Conservation (phyloP, 768 basidiomycete genomes). For the Podaxis mareebaensis region DNA sequence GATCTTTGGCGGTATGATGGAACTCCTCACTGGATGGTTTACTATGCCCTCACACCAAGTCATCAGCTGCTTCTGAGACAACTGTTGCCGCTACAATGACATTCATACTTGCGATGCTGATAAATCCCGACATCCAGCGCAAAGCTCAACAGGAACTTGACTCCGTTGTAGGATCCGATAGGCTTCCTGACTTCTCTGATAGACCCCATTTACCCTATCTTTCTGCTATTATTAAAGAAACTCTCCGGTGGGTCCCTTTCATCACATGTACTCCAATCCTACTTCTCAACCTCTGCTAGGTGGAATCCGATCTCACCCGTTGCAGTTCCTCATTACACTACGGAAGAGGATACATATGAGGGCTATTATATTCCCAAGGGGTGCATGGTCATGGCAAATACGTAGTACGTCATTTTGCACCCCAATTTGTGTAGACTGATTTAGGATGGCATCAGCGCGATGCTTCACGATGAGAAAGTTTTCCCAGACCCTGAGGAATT, state of each 20-base stretch:
- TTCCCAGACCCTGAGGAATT: conserved; percentile 23
- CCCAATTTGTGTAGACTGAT: background rate
- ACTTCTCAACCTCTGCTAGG: background rate
- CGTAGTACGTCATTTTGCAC: background rate
- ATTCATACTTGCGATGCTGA: conserved; percentile 12
- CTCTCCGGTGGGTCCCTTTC: conserved; percentile 17
- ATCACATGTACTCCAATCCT: background rate
- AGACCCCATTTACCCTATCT: conserved; percentile 19
- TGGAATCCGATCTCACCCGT: background rate
- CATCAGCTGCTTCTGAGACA: background rate
- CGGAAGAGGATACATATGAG: background rate
- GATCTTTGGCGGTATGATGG: background rate
- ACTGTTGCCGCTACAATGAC: background rate
- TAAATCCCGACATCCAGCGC: conserved; percentile 16
- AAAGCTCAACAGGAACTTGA: conserved; percentile 28
- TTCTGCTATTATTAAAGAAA: conserved; percentile 22
- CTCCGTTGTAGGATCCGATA: conserved; percentile 15
- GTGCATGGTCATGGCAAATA: background rate
- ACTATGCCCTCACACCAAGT: background rate
- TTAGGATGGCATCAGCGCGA: conserved; percentile 17
- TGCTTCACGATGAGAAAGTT: conserved; percentile 22
- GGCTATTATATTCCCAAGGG: conserved; percentile 6
- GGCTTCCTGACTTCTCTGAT: conserved; percentile 24
- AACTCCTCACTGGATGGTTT: background rate
- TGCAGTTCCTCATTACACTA: background rate